Base-by-base conservation (phyloP, 495 filamentous ascomycete species). In the Neurospora sp. region DNA sequence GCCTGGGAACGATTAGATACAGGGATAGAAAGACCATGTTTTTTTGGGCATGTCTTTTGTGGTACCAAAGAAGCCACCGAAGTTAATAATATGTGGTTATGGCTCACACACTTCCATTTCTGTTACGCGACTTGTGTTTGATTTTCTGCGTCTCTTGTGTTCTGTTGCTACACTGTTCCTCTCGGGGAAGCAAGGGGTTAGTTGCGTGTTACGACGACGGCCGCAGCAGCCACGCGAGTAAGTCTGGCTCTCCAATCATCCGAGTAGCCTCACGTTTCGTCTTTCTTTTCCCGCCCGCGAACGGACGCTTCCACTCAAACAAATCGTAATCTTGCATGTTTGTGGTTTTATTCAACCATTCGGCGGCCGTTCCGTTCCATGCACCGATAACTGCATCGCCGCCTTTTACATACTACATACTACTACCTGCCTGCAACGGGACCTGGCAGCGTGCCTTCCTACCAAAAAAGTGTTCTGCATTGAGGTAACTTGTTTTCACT, bases 1-100 rank as follows among this genome's bases (percentile, higher is more conserved):
- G 79, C 76, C 75, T 73, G 35, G 39, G 40, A 72, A 75, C 76
- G 72, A 71, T 75, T 37, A 72, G 38, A 31, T 39, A 70, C 42
- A 23, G 69, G 69, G 16, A 74, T 69, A 72, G 71, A 69, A 31
- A 31, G 44, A 60, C 23, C 1, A 60, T 35, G 20, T 72, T 60
- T 18, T 35, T 66, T 62, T 35, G 27, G 27, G 54, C 54, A 66
- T 35, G 27, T 66, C 54, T 66, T 18, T 66, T 66, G 54, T 60
- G 49, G 49, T 60, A 31, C 49, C 20, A 60, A 27, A 27, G 49
- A 60, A 60, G 49, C 23, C 20, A 66, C 54, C 27, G 54, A 37
- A 35, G 54, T 35, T 66, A 66, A 66, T 66, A 66, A 66, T 66
- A 66, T 10, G 54, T 66, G 54, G 54, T 18, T 35, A 66, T 66